Conservation (phyloP, 306 rosid genomes). For the Rosa chinensis region DNA sequence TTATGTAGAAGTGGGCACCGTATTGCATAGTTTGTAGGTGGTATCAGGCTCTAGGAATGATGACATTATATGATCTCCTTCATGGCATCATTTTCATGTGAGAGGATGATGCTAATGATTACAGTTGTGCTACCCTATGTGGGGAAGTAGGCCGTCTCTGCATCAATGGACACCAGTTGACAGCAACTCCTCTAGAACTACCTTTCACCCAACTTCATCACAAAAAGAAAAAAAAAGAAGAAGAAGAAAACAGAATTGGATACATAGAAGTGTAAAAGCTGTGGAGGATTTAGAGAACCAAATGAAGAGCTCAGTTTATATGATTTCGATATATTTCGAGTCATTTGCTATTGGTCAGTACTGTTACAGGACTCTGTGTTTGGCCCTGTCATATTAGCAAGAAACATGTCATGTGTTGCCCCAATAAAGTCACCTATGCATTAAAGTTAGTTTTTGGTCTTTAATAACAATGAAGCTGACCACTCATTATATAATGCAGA, state of each 20-base stretch:
- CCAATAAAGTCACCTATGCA: not conserved
- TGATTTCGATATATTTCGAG: not conserved
- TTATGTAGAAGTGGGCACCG: not conserved
- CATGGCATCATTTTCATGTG: slow-evolving; percentile 2
- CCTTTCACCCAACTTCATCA: not conserved
- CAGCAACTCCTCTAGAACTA: not conserved
- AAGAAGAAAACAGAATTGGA: not conserved
- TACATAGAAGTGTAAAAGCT: not conserved
- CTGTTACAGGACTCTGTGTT: slow-evolving; percentile 12
- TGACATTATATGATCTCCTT: not conserved
- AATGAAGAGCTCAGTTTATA: slow-evolving; percentile 1
- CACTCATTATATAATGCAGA: slow-evolving; percentile 46
- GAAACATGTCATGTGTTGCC: not conserved
- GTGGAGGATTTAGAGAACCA: not conserved
- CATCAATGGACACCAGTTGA: not conserved
- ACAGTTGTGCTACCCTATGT: not conserved
- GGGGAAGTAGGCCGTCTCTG: not conserved
- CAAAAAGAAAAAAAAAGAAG: not conserved
- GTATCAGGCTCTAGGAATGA: not conserved
- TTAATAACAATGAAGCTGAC: not conserved
- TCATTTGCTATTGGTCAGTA: slow-evolving; percentile 8
- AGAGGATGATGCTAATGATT: not conserved
- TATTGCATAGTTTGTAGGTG: slow-evolving; percentile 2
- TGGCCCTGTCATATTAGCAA: not conserved
- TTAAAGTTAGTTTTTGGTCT: not conserved